phyloP scores from a whole-genome alignment of 108 stramenopile genomes.

The Nannochloropsis oceanica region DNA sequence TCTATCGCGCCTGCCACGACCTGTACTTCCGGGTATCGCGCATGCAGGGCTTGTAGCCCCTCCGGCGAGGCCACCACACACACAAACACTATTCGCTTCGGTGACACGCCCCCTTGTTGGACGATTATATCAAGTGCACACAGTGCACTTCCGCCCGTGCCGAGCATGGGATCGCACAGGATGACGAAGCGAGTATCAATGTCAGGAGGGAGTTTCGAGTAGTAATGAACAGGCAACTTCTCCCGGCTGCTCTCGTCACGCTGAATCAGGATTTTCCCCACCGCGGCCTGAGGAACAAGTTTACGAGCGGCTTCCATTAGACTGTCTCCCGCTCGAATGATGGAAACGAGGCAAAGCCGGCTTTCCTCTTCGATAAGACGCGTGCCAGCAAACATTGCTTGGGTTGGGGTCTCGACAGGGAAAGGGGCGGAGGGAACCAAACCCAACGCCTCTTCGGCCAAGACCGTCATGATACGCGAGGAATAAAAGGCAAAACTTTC shows the following conservation, averaged over 20 bases:
- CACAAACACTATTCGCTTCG: slow-evolving; percentile 63
- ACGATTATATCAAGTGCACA: slow-evolving; percentile 58
- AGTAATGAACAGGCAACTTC: slow-evolving; percentile 67
- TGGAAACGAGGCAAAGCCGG: slow-evolving; percentile 62
- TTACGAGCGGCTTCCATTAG: slow-evolving; percentile 66
- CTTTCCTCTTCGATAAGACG: not conserved
- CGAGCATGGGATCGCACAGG: slow-evolving; percentile 96
- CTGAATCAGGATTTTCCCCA: slow-evolving; percentile 93
- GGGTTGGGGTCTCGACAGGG: slow-evolving; percentile 21
- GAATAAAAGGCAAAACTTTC: slow-evolving; percentile 19
- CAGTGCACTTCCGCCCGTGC: slow-evolving; percentile 82
- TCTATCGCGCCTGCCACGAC: slow-evolving; percentile 83
- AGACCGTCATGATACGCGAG: slow-evolving; percentile 8
- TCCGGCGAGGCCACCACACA: slow-evolving; percentile 92
- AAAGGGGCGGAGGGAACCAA: not conserved
- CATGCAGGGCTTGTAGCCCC: slow-evolving; percentile 51
- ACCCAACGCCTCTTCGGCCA: slow-evolving; percentile 26
- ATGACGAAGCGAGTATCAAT: slow-evolving; percentile 44
- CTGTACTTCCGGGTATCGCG: slow-evolving; percentile 47
- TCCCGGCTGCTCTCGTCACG: slow-evolving; percentile 66
- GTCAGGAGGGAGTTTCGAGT: slow-evolving; percentile 71
- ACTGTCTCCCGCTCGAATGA: slow-evolving; percentile 79
- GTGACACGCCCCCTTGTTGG: slow-evolving; percentile 42
- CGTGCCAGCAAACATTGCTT: slow-evolving; percentile 5
- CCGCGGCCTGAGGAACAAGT: slow-evolving; percentile 50